These are phyloP conservation scores for Excoecaria agallocha DNA, from an alignment of 345 rosid species.

Conservation along the genomic window DNA sequence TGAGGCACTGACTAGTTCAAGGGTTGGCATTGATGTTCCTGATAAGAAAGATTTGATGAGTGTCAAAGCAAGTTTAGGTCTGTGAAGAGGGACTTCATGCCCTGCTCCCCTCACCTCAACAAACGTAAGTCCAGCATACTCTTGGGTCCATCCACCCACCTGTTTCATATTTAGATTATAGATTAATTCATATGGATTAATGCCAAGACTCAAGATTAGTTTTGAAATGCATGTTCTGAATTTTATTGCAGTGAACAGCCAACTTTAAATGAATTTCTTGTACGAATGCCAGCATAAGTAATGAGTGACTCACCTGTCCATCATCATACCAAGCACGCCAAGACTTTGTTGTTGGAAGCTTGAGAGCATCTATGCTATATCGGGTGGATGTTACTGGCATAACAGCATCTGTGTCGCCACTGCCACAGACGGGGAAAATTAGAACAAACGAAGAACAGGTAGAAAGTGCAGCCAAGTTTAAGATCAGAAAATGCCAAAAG, in stretches of 20 bases:
- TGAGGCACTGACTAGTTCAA: conserved; percentile 6
- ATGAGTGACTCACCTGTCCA: conserved; percentile 55
- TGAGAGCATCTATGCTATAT: conserved; percentile 73
- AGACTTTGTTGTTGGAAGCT: conserved; percentile 58
- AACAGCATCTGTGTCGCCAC: conserved; percentile 89
- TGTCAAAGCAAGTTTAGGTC: conserved; percentile 68
- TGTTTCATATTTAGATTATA: conserved; percentile 27
- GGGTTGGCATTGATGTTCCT: conserved; percentile 37
- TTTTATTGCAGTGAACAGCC: neutral
- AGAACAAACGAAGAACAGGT: conserved; percentile 4
- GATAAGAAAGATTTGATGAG: conserved; percentile 73
- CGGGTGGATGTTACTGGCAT: conserved; percentile 91
- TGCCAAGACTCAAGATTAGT: neutral
- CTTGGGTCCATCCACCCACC: conserved; percentile 99
- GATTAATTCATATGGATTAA: no score
- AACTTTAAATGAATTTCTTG: neutral
- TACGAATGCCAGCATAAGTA: neutral
- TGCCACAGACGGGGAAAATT: conserved; percentile 19
- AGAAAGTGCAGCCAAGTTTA: neutral
- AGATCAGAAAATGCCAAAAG: no score
- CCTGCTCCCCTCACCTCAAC: conserved; percentile 92
- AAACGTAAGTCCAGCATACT: conserved; percentile 72
- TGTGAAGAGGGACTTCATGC: conserved; percentile 89
- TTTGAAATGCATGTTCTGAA: neutral
- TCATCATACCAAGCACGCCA: conserved; percentile 82